Percentiles rank a stretch among this genome's conserved stretches.
These are phyloP conservation scores for Fusarium nematophilum DNA, from an alignment of 2,329 filamentous ascomycete genomes.

Conservation along the genomic window DNA sequence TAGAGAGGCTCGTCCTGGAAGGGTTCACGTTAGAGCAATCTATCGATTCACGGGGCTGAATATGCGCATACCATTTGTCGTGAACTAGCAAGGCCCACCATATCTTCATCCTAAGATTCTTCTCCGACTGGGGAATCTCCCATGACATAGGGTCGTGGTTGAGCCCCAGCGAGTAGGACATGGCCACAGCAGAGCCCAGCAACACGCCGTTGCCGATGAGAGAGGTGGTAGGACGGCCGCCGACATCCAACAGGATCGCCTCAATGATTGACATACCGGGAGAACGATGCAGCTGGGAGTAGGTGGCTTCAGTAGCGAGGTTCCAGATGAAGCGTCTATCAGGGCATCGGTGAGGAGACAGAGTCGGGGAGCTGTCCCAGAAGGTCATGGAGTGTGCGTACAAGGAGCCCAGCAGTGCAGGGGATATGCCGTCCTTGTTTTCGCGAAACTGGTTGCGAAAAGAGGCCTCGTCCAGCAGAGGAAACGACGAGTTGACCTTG, in stretches of 20 bases:
- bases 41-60: accelerated
- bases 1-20: slow-evolving; percentile 61
- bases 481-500: slow-evolving; percentile 69
- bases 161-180: slow-evolving; percentile 65
- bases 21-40: not conserved
- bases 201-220: slow-evolving; percentile 67
- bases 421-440: slow-evolving; percentile 62
- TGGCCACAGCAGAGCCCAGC: slow-evolving; percentile 61
- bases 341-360: slow-evolving; percentile 60
- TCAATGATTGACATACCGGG: slow-evolving; percentile 69
- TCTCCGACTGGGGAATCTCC: slow-evolving; percentile 64
- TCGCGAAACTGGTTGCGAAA: slow-evolving; percentile 61
- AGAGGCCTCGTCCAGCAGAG: slow-evolving; percentile 66
- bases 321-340: slow-evolving; percentile 73
- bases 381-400: slow-evolving; percentile 69
- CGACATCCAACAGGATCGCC: slow-evolving; percentile 68
- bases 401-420: slow-evolving; percentile 66
- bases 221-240: slow-evolving; percentile 69
- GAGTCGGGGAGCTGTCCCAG: slow-evolving; percentile 62
- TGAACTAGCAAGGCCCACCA: slow-evolving; percentile 68
- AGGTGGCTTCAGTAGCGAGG: slow-evolving; percentile 68
- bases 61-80: slow-evolving; percentile 61
- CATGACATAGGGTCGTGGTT: slow-evolving; percentile 64
- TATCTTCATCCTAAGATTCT: slow-evolving; percentile 62
- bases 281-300: slow-evolving; percentile 68